Evolutionary conservation across 306 rosid genomes (phyloP).

Genomic region (Cucurbita ficifolia): DNA sequence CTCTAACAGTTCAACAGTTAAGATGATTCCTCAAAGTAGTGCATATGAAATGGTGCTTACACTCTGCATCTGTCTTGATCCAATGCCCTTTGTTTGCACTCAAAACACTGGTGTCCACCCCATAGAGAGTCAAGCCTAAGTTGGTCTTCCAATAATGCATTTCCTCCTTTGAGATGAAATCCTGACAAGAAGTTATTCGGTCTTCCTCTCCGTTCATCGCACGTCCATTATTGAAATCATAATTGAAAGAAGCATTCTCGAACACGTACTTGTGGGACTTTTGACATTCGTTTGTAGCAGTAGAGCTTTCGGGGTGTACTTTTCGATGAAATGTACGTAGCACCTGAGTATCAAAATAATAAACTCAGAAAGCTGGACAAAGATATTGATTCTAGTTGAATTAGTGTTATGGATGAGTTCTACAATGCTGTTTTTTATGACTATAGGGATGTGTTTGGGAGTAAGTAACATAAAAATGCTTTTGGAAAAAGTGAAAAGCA

Average conservation of each 20-base stretch:
- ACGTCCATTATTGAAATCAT: conserved; percentile 17
- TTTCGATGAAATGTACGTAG: conserved; percentile 50
- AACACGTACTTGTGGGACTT: conserved; percentile 23
- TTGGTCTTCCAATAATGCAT: conserved; percentile 16
- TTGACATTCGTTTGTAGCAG: conserved; percentile 15
- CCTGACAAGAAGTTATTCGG: conserved; percentile 16
- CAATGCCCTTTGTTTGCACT: conserved; percentile 59
- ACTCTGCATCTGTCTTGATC: conserved; percentile 86
- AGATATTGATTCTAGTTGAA: not conserved
- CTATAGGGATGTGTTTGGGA: not conserved
- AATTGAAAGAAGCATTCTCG: conserved; percentile 16
- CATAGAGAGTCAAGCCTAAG: conserved; percentile 27
- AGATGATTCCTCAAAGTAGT: not conserved
- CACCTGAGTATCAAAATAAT: conserved; percentile 39
- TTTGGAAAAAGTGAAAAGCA: too few species aligned
- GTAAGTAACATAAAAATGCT: too few species aligned
- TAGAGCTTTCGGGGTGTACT: conserved; percentile 51
- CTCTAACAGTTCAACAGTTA: not conserved
- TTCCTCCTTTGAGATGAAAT: conserved; percentile 21
- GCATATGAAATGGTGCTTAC: conserved; percentile 37
- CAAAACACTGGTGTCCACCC: conserved; percentile 18
- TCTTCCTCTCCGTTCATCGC: conserved; percentile 16
- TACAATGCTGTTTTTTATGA: not conserved
- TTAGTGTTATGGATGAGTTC: not conserved
- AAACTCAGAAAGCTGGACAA: conserved; percentile 7